phyloP scores from a whole-genome alignment of 2,329 filamentous ascomycete species.

The Penicillium nordicum region DNA sequence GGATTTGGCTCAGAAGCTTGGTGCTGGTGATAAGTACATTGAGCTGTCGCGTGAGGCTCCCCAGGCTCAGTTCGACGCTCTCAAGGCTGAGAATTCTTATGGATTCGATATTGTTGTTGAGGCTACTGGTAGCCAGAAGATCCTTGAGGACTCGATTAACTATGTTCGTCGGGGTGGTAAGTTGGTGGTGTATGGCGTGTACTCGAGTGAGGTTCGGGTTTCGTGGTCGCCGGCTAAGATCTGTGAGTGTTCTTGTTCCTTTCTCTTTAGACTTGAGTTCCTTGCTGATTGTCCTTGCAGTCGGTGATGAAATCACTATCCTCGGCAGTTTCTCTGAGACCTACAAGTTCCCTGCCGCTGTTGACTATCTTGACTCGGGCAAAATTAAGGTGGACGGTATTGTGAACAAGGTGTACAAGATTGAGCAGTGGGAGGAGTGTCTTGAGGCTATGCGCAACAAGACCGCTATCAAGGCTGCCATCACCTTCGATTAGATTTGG shows the following conservation, averaged over 20 bases:
- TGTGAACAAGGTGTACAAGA: constrained; percentile 68
- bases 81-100: constrained; percentile 64
- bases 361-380: constrained; percentile 50
- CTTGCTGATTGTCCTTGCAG: constrained; percentile 20
- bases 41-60: constrained; percentile 50
- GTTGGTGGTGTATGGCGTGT: constrained; percentile 70
- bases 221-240: constrained; percentile 70
- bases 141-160: constrained; percentile 68
- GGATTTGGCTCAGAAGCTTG: constrained; percentile 57
- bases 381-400: constrained; percentile 58
- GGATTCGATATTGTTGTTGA: constrained; percentile 72
- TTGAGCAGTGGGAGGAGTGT: constrained; percentile 70
- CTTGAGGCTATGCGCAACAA: constrained; percentile 70
- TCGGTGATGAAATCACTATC: constrained; percentile 65
- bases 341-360: constrained; percentile 64
- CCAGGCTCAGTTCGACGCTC: constrained; percentile 57
- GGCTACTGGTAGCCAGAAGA: constrained; percentile 65
- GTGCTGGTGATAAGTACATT: constrained; percentile 49
- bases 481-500: constrained; percentile 59
- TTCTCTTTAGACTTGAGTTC: background rate
- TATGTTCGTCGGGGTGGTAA: constrained; percentile 70
- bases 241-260: constrained; percentile 45
- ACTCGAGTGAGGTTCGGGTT: constrained; percentile 60
- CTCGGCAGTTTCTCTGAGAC: constrained; percentile 71
- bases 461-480: constrained; percentile 69